Percentiles rank a stretch among this genome's conserved stretches.
Conservation (phyloP, 768 basidiomycete species). For the Mycena vulgaris region DNA sequence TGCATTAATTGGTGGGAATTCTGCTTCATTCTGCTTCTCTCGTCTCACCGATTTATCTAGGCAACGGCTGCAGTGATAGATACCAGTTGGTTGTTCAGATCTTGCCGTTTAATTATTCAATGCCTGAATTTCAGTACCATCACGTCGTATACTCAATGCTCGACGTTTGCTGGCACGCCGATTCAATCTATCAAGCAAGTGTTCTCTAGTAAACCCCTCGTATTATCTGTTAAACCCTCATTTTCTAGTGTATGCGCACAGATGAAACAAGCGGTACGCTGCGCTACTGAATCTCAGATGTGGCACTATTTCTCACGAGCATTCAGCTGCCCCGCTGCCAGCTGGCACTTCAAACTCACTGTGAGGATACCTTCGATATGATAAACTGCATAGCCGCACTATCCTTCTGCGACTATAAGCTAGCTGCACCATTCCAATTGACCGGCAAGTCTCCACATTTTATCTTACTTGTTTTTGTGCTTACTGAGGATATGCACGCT, state of each 20-base stretch:
- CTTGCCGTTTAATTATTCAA: slow-evolving; percentile 48
- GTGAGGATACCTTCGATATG: slow-evolving; percentile 60
- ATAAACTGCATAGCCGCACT: slow-evolving; percentile 60
- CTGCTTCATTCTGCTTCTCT: not conserved
- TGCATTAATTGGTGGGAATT: slow-evolving; percentile 60
- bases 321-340: slow-evolving; percentile 61
- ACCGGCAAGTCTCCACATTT: slow-evolving; percentile 48
- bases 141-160: slow-evolving; percentile 63
- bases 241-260: slow-evolving; percentile 41
- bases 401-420: slow-evolving; percentile 52
- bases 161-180: slow-evolving; percentile 46
- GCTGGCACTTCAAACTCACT: slow-evolving; percentile 54
- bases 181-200: slow-evolving; percentile 53
- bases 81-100: slow-evolving; percentile 20
- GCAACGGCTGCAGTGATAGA: slow-evolving; percentile 23
- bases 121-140: slow-evolving; percentile 40
- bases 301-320: not conserved
- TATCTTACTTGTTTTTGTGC: not conserved
- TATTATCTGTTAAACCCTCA: not conserved
- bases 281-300: not conserved
- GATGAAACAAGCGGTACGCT: slow-evolving; percentile 58
- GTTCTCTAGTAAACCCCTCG: not conserved
- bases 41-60: not conserved
- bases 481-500: not conserved
- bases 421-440: slow-evolving; percentile 41